Evolutionary conservation across 2,329 filamentous ascomycete species (phyloP).

Genomic region (Hymenoscyphus albidus): DNA sequence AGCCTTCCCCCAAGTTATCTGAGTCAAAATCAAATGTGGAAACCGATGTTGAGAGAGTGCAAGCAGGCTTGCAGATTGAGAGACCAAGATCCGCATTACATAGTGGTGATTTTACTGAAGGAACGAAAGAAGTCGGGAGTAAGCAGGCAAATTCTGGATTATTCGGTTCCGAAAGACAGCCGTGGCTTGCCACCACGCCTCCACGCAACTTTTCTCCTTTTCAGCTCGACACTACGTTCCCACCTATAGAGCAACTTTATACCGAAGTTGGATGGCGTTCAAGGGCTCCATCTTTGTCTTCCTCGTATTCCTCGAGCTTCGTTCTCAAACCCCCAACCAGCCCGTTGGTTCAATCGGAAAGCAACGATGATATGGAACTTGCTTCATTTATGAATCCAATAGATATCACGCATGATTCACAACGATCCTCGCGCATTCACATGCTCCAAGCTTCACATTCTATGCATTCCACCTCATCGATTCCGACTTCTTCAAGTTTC

Average conservation of each 20-base stretch:
- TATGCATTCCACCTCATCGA: conserved; percentile 41
- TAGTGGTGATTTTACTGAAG: conserved; percentile 59
- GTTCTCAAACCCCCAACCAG: conserved; percentile 86
- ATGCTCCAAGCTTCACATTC: conserved; percentile 65
- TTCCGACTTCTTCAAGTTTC: conserved; percentile 39
- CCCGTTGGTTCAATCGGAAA: conserved; percentile 83
- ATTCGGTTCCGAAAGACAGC: conserved; percentile 20
- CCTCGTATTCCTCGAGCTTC: conserved; percentile 74
- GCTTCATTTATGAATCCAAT: conserved; percentile 50
- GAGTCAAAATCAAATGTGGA: conserved; percentile 32
- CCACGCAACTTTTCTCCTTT: conserved; percentile 50
- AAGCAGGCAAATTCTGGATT: conserved; percentile 14
- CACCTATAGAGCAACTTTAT: conserved; percentile 21
- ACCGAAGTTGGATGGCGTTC: conserved; percentile 18
- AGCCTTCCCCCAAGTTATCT: conserved; percentile 36
- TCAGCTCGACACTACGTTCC: conserved; percentile 38
- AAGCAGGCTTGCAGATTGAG: conserved; percentile 64
- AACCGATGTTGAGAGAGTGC: conserved; percentile 42
- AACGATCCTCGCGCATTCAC: conserved; percentile 55
- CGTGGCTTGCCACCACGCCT: conserved; percentile 55
- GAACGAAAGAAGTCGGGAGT: conserved; percentile 18
- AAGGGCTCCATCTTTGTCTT: conserved; percentile 57
- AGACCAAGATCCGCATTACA: conserved; percentile 75
- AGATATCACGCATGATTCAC: conserved; percentile 41
- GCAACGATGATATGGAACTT: conserved; percentile 72